phyloP scores from a whole-genome alignment of 768 basidiomycete species.

The Suillus hirtellus region DNA sequence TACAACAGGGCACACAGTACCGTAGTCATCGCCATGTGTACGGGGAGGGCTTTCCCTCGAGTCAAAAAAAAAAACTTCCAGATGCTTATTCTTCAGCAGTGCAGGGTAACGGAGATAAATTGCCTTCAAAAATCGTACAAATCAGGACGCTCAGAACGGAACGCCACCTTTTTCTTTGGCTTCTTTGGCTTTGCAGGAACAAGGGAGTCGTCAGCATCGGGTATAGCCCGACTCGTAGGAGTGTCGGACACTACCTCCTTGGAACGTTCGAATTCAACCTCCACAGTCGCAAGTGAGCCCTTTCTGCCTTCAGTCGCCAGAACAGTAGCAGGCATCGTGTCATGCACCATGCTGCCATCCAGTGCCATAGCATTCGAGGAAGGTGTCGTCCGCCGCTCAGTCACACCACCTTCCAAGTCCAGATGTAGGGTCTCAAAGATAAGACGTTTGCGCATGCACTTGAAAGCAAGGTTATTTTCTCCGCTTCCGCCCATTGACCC shows the following conservation, averaged over 20 bases:
- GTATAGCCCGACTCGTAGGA: neutral
- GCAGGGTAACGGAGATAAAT: conserved; percentile 1
- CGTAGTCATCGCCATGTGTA: neutral
- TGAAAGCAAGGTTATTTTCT: conserved; percentile 96
- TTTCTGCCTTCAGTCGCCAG: conserved; percentile 13
- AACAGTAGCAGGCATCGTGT: conserved; percentile 13
- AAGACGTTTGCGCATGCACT: conserved; percentile 83
- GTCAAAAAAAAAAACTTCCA: neutral
- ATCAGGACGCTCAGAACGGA: conserved; percentile 65
- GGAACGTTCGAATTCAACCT: conserved; percentile 45
- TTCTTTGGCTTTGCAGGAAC: conserved; percentile 39
- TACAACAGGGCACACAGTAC: neutral
- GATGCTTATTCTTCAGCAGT: neutral
- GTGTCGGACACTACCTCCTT: conserved; percentile 15
- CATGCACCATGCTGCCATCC: conserved; percentile 20
- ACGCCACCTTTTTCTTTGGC: conserved; percentile 66
- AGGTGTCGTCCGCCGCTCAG: conserved; percentile 69
- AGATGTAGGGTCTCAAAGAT: conserved; percentile 91
- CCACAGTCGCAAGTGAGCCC: conserved; percentile 38
- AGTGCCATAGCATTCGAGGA: conserved; percentile 27
- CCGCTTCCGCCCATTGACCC: conserved; percentile 62
- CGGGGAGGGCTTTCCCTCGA: neutral
- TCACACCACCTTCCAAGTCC: conserved; percentile 82
- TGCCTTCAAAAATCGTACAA: conserved; percentile 67
- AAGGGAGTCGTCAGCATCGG: conserved; percentile 15